Conservation (phyloP, 1,284 basidiomycete genomes). For the Violaceomyces palustris region DNA sequence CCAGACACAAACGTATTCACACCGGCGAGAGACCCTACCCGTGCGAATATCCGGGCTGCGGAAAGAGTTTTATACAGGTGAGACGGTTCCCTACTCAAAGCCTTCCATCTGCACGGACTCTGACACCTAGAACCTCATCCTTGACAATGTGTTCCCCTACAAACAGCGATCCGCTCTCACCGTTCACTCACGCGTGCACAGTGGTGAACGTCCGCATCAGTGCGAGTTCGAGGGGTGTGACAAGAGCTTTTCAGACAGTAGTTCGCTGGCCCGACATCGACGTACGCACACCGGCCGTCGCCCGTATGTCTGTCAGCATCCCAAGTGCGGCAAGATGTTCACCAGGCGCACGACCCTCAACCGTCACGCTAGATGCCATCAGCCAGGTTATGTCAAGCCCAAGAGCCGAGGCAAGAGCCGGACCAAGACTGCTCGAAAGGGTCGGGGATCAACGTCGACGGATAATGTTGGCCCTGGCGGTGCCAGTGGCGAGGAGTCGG, state of each 20-base stretch:
- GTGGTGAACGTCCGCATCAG: slow-evolving; percentile 79
- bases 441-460: too few species aligned
- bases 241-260: slow-evolving; percentile 60
- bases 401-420: slow-evolving; percentile 31
- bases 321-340: slow-evolving; percentile 51
- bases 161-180: slow-evolving; percentile 64
- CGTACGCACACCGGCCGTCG: slow-evolving; percentile 64
- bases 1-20: slow-evolving; percentile 72
- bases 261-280: slow-evolving; percentile 62
- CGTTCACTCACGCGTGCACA: slow-evolving; percentile 78
- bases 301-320: slow-evolving; percentile 51
- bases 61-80: slow-evolving; percentile 52
- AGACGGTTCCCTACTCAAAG: slow-evolving; percentile 12
- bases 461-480: slow-evolving; percentile 7
- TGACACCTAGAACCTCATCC: background rate
- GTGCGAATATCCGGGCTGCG: slow-evolving; percentile 57
- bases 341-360: slow-evolving; percentile 52
- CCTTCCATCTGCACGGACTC: background rate
- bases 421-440: too few species aligned
- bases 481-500: slow-evolving; percentile 27
- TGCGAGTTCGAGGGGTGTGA: slow-evolving; percentile 63
- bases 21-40: slow-evolving; percentile 77
- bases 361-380: slow-evolving; percentile 46
- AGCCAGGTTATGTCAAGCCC: slow-evolving; percentile 41
- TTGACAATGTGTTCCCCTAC: too few species aligned